These are phyloP conservation scores for Saccharomycopsis javanensis DNA, from an alignment of 805 yeast species.

Conservation along the genomic window DNA sequence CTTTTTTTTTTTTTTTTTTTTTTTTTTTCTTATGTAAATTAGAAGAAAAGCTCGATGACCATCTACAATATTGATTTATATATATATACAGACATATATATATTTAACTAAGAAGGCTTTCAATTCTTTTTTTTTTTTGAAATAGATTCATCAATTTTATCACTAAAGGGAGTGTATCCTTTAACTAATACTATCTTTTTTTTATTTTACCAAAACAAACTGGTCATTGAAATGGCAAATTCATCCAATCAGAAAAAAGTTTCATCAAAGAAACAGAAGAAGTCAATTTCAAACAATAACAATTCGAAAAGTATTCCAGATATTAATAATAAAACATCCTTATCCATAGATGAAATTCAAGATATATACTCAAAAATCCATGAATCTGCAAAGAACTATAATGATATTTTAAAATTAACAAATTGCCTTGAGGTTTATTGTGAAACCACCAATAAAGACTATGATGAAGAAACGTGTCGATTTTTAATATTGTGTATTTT, in stretches of 20 bases:
- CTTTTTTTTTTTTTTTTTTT: too few species aligned
- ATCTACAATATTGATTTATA: not conserved
- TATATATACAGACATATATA: too few species aligned
- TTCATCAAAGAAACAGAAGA: not conserved
- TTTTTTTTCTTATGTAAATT: too few species aligned
- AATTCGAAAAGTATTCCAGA: too few species aligned
- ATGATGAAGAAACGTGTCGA: constrained; percentile 24
- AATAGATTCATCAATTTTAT: too few species aligned
- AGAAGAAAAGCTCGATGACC: not conserved
- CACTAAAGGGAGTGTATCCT: too few species aligned
- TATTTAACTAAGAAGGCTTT: too few species aligned
- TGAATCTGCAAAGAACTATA: constrained; percentile 41
- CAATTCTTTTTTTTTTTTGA: not conserved
- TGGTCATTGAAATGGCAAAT: not conserved
- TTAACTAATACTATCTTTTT: too few species aligned
- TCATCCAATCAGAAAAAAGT: not conserved
- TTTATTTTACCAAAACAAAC: not conserved
- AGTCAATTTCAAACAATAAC: not conserved
- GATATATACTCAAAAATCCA: constrained; percentile 25
- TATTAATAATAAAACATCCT: not conserved
- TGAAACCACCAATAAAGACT: not conserved
- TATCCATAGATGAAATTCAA: constrained; percentile 21
- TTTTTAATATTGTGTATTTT: constrained; percentile 33
- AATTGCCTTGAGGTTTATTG: constrained; percentile 28
- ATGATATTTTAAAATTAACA: constrained; percentile 42